A percentile compares a stretch with the other conserved stretches of the same genome.
Evolutionary conservation across 768 basidiomycete species (phyloP).

Genomic region (Calocybe indica): DNA sequence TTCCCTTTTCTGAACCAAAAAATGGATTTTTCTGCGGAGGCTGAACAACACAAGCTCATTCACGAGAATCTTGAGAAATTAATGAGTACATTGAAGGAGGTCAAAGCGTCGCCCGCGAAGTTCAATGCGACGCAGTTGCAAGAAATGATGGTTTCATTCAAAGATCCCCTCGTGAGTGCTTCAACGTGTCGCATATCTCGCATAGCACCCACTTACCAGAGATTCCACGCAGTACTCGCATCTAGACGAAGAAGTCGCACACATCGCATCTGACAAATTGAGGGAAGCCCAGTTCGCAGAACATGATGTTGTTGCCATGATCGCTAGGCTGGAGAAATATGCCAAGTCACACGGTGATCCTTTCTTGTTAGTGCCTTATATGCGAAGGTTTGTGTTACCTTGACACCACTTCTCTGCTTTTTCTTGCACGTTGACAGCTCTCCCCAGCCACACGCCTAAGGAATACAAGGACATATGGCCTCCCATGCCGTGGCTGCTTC

Average conservation of each 20-base stretch:
- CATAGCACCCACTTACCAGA: not conserved
- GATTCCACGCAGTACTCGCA: constrained; percentile 21
- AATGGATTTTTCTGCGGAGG: constrained; percentile 31
- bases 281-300: constrained; percentile 19
- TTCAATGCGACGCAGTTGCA: constrained; percentile 24
- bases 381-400: constrained; percentile 18
- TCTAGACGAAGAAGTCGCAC: constrained; percentile 29
- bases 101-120: constrained; percentile 17
- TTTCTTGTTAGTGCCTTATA: constrained; percentile 27
- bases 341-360: constrained; percentile 28
- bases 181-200: not conserved
- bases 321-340: constrained; percentile 19
- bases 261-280: constrained; percentile 24
- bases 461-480: constrained; percentile 32
- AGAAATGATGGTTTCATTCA: constrained; percentile 19
- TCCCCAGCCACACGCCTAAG: constrained; percentile 29
- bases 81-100: constrained; percentile 15
- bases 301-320: constrained; percentile 20
- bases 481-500: constrained; percentile 29
- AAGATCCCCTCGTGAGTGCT: constrained; percentile 24
- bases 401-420: not conserved
- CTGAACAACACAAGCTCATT: constrained; percentile 28
- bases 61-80: constrained; percentile 22
- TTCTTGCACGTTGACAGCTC: not conserved
- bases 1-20: constrained; percentile 30